These are phyloP conservation scores for Tilletia caries DNA, from an alignment of 1,284 basidiomycete genomes.

Conservation along the genomic window DNA sequence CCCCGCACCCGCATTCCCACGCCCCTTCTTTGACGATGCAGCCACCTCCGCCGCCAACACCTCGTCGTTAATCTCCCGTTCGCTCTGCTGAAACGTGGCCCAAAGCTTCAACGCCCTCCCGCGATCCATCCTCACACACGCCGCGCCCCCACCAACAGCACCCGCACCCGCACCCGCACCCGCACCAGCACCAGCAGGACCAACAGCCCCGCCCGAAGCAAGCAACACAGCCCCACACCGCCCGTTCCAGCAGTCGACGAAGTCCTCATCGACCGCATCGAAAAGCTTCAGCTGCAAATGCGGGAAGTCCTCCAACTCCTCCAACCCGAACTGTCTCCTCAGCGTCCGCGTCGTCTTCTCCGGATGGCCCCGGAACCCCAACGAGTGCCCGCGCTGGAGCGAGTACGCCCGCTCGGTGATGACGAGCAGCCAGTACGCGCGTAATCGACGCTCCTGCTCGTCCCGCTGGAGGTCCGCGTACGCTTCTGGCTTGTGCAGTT, in stretches of 20 bases:
- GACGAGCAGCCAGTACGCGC: constrained; percentile 45
- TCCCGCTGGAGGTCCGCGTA: constrained; percentile 43
- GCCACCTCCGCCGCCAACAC: neutral
- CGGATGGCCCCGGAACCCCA: constrained; percentile 41
- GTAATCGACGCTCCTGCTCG: constrained; percentile 43
- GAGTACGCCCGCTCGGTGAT: constrained; percentile 48
- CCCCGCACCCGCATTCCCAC: neutral
- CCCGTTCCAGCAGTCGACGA: constrained; percentile 46
- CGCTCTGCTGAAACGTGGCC: constrained; percentile 11
- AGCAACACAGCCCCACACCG: neutral
- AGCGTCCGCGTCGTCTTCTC: constrained; percentile 31
- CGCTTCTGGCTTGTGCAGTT: constrained; percentile 39
- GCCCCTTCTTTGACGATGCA: neutral
- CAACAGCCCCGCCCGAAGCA: no score
- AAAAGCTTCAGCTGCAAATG: constrained; percentile 28
- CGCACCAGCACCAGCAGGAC: no score
- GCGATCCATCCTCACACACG: neutral
- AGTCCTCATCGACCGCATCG: constrained; percentile 41
- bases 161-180: no score
- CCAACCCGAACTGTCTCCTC: constrained; percentile 29
- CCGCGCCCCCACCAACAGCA: neutral
- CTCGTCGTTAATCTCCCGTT: constrained; percentile 11
- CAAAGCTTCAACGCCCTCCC: constrained; percentile 2
- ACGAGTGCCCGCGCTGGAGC: constrained; percentile 35
- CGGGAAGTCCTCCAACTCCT: constrained; percentile 40